Conservation (phyloP, 2,329 filamentous ascomycete species). For the Sordariomycetes sp. region DNA sequence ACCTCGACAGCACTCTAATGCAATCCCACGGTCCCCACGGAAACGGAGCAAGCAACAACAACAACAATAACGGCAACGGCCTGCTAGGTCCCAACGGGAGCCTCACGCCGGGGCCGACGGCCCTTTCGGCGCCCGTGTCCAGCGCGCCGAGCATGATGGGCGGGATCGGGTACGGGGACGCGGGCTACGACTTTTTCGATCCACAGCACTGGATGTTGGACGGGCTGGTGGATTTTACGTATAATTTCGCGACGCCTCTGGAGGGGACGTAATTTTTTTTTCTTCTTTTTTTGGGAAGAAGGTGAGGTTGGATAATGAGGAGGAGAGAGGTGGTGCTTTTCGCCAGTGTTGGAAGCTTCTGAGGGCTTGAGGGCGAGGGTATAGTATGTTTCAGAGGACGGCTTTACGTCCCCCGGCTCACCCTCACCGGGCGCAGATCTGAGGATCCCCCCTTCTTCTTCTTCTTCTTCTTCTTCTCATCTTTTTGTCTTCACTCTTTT, state of each 20-base stretch:
- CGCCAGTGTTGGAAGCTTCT: no score
- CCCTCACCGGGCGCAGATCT: not conserved
- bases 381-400: not conserved
- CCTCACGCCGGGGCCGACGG: slow-evolving; percentile 30
- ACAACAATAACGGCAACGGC: slow-evolving; percentile 23
- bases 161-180: slow-evolving; percentile 33
- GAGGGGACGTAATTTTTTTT: slow-evolving; percentile 34
- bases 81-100: slow-evolving; percentile 33
- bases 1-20: slow-evolving; percentile 38
- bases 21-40: slow-evolving; percentile 20
- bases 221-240: slow-evolving; percentile 69
- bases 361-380: not conserved
- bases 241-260: slow-evolving; percentile 38
- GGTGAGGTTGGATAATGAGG: not conserved
- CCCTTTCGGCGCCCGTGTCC: slow-evolving; percentile 23
- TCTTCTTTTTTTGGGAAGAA: no score
- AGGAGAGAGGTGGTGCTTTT: not conserved
- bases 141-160: slow-evolving; percentile 32
- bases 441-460: not conserved
- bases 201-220: slow-evolving; percentile 91
- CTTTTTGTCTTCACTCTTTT: not conserved
- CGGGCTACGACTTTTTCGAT: slow-evolving; percentile 80
- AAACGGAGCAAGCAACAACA: slow-evolving; percentile 29
- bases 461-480: not conserved
- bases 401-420: not conserved